Evolutionary conservation across 2,329 filamentous ascomycete genomes (phyloP), one percentile per base, ranked within the genome.

Genomic region (Stagonosporopsis vannaccii): DNA sequence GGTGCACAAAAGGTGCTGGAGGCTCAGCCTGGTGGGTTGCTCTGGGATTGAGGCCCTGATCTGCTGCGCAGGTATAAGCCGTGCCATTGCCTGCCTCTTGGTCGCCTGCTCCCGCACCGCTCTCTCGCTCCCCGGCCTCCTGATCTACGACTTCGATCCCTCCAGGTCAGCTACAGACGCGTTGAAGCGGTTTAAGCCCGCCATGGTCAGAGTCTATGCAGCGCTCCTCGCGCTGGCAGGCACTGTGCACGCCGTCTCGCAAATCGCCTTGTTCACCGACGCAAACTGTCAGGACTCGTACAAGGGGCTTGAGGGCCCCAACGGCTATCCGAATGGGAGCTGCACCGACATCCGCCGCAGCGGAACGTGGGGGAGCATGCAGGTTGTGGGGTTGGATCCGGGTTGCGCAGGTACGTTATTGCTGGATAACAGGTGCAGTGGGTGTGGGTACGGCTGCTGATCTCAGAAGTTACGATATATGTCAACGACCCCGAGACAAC

Each of bases 391-490:
- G 15, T 17, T 56, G 33, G 52, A 56, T 22, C 9, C 40, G 13
- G 52, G 52, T 13, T 56, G 52, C 12, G 40, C 40, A 11, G 52
- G 52, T 50, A 15, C 13, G 39, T 25, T 7, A 42, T n/a, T n/a
- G n/a, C n/a, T n/a, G n/a, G n/a, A n/a, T n/a, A n/a, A n/a, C n/a
- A n/a, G n/a, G n/a, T n/a, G n/a, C n/a, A n/a, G n/a, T n/a, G n/a
- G n/a, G n/a, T n/a, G n/a, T n/a, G n/a, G n/a, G n/a, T n/a, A n/a
- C n/a, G n/a, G n/a, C n/a, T 39, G 26, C 41, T 52, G n/a, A 37
- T 17, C 11, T 6, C 5, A 12, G 12, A 13, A 59, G 56, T 59
- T 4, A 59, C 56, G 1, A 56, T 59, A 15, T 59, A 59, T 37
- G 32, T 43, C 23, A 28, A 50, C n/a, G 57, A 59, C 36, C n/a